Evolutionary conservation across 306 rosid genomes (phyloP), one percentile per base, ranked within the genome.

Genomic region (Lablab purpureus): DNA sequence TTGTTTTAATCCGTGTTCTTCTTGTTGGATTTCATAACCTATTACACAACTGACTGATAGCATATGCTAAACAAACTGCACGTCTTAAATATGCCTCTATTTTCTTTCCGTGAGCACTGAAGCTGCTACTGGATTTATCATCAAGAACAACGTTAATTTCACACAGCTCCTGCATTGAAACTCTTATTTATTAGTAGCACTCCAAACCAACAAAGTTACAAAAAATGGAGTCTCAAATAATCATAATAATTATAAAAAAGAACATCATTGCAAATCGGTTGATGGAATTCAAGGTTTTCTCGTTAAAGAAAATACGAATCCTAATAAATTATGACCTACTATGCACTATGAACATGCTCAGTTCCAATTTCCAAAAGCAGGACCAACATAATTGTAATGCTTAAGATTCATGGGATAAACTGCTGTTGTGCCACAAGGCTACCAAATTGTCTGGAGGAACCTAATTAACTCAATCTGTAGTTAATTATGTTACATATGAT

Each of bases 81-180:
- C 15, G 59, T 49, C 14, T 63, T 60, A 19, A 13, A 64, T 21
- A 68, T 64, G 72, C 13, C 64, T 54, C 66, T 2, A 55, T 37
- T 73, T 78, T 81, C 43, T 62, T 72, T 23, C 46, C 28, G 15
- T 22, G 62, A 43, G 51, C 18, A 9, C 58, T 21, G 72, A 72
- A 37, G 50, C 83, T 69, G 71, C 76, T 27, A 71, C 43, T 69
- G 71, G 40, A 76, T 65, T 60, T 55, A 28, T 69, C 27, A 30
- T 52, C 21, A 51, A 62, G 66, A 80, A 70, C 65, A 75, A 66
- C 81, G 43, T 66, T 32, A 68, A 73, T 85, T 78, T 82, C 81
- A 87, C 43, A 73, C 17, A 18, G 86, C 80, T 79, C 87, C 91
- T 91, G 84, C 86, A 69, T 82, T 17, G 8, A 34, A 71, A 41